Percentiles rank a stretch among this genome's conserved stretches.
Conservation (phyloP, 345 rosid genomes). For the Euclidium syriacum region DNA sequence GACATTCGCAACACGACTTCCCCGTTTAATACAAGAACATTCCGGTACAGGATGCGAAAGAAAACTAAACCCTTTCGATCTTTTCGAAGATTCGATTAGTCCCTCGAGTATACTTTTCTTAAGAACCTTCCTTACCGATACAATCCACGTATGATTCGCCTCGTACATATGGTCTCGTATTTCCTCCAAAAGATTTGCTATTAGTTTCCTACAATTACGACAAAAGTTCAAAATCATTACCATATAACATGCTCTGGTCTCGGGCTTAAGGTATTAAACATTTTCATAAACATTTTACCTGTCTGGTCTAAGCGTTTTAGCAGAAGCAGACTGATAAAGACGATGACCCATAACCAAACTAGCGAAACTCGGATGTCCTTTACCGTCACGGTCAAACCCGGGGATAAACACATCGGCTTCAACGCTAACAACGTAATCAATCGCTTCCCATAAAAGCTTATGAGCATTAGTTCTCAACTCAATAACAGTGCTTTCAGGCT, state of each 20-base stretch:
- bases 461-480: slow-evolving; percentile 97
- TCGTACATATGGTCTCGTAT: slow-evolving; percentile 61
- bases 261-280: too few relatives aligned
- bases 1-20: slow-evolving; percentile 22
- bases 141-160: slow-evolving; percentile 82
- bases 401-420: slow-evolving; percentile 95
- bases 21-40: slow-evolving; percentile 60
- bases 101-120: slow-evolving; percentile 68
- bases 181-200: slow-evolving; percentile 61
- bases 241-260: too few relatives aligned
- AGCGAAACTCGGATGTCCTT: slow-evolving; percentile 90
- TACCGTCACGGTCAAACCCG: slow-evolving; percentile 86
- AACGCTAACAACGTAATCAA: slow-evolving; percentile 73
- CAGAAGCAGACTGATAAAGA: slow-evolving; percentile 81
- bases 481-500: slow-evolving; percentile 92
- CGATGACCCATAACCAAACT: slow-evolving; percentile 94
- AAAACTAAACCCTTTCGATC: slow-evolving; percentile 54
- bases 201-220: slow-evolving; percentile 47
- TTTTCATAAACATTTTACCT: too few relatives aligned
- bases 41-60: slow-evolving; percentile 85
- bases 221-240: neutral
- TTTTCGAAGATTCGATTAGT: slow-evolving; percentile 45
- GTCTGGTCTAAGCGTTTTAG: slow-evolving; percentile 80
- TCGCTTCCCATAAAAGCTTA: slow-evolving; percentile 92
- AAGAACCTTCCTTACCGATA: slow-evolving; percentile 60